phyloP scores from a whole-genome alignment of 495 filamentous ascomycete species.

The Tuber melanosporum region DNA sequence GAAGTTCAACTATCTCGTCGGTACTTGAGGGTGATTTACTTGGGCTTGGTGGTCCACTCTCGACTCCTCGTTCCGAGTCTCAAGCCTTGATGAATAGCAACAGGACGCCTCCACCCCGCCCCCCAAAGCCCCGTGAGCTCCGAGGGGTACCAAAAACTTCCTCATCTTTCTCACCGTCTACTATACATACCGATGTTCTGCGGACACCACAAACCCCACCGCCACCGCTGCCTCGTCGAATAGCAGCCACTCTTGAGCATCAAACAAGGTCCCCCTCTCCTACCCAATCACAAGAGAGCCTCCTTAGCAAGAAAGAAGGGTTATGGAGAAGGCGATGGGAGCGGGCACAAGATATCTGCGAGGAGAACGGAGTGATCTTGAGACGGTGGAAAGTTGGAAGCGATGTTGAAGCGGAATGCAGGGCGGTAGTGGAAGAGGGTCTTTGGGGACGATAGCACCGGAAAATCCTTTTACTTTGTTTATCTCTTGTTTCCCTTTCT shows the following conservation, averaged over 20 bases:
- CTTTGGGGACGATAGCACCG: constrained; percentile 18
- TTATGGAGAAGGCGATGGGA: constrained; percentile 76
- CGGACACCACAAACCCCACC: constrained; percentile 14
- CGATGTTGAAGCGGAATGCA: constrained; percentile 62
- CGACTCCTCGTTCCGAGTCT: background rate
- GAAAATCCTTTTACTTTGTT: background rate
- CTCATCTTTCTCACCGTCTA: background rate
- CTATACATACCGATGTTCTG: background rate
- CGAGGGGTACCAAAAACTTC: constrained; percentile 42
- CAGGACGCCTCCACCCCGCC: constrained; percentile 53
- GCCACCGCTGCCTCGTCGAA: constrained; percentile 17
- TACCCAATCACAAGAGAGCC: constrained; percentile 16
- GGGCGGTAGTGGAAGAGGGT: constrained; percentile 47
- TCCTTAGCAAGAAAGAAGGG: constrained; percentile 68
- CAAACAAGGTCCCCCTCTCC: background rate
- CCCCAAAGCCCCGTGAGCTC: constrained; percentile 61
- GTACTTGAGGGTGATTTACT: background rate
- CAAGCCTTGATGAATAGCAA: constrained; percentile 37
- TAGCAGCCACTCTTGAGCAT: background rate
- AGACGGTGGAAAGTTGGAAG: constrained; percentile 76
- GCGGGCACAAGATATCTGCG: constrained; percentile 64
- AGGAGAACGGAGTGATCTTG: constrained; percentile 61
- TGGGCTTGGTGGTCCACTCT: background rate
- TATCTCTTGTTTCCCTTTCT: background rate
- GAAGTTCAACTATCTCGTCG: background rate